These are phyloP conservation scores for Mycosphaerella sp. DNA, from an alignment of 2,329 filamentous ascomycete species.

Conservation along the genomic window DNA sequence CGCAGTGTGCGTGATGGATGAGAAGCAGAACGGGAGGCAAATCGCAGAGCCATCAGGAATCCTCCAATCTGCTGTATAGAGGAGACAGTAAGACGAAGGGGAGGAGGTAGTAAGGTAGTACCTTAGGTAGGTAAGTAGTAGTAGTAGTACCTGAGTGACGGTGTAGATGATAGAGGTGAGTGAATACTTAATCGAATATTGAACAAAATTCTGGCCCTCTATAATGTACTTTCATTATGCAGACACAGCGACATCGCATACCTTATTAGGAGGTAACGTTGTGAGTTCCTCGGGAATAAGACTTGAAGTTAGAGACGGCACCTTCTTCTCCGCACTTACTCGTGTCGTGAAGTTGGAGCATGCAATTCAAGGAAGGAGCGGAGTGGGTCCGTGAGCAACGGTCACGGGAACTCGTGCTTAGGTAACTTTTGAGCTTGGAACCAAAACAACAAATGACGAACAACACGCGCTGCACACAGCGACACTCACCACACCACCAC, in stretches of 20 bases:
- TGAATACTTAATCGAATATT: no score
- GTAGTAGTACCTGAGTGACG: not conserved
- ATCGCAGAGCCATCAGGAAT: slow-evolving; percentile 6
- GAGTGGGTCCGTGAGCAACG: not conserved
- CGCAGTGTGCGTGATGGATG: not conserved
- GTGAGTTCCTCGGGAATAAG: slow-evolving; percentile 1
- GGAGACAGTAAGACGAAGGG: not conserved
- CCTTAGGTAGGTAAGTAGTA: no score
- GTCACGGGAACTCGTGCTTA: not conserved
- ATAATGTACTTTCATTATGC: no score
- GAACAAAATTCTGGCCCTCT: no score
- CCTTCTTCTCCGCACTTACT: no score
- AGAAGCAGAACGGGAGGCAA: not conserved
- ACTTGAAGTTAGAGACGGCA: no score
- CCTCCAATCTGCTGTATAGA: no score
- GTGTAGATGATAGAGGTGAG: no score
- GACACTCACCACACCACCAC: slow-evolving; percentile 1
- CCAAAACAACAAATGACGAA: slow-evolving; percentile 6
- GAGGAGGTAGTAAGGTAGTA: not conserved
- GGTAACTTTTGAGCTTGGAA: not conserved
- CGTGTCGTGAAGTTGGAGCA: no score
- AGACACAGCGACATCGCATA: not conserved
- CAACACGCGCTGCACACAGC: slow-evolving; percentile 4
- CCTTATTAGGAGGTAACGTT: not conserved
- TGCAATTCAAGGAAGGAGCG: no score